Conservation (phyloP, 164 flowering plant genomes). For the Dillenia turbinata region DNA sequence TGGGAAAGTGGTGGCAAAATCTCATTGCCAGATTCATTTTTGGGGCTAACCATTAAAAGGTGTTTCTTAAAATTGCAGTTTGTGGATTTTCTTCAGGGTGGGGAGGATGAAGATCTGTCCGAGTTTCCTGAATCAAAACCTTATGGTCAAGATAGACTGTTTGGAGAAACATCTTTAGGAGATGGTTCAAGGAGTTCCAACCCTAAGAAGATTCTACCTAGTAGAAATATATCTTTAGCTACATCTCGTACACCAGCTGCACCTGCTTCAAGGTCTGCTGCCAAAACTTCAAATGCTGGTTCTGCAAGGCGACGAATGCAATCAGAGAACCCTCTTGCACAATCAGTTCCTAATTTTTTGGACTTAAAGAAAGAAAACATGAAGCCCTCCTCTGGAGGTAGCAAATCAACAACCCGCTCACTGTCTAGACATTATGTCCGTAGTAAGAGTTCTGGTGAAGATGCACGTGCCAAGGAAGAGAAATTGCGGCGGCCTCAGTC, state of each 20-base stretch:
- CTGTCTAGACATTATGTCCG: constrained; percentile 53
- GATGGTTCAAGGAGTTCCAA: constrained; percentile 51
- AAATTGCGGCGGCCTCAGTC: constrained; percentile 53
- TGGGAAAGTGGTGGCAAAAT: too few species aligned
- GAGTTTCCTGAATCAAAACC: constrained; percentile 37
- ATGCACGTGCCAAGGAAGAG: constrained; percentile 57
- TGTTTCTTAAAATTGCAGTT: constrained; percentile 38
- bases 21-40: constrained; percentile 1
- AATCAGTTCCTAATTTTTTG: constrained; percentile 92
- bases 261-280: constrained; percentile 48
- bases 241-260: constrained; percentile 54
- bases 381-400: constrained; percentile 57
- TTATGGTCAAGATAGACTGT: constrained; percentile 32
- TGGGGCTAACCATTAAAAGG: constrained; percentile 15
- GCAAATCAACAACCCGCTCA: constrained; percentile 48
- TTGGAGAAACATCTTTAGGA: constrained; percentile 29
- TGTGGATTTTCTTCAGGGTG: constrained; percentile 46
- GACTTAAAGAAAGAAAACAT: constrained; percentile 87
- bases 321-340: constrained; percentile 75
- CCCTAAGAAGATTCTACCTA: constrained; percentile 48
- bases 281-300: constrained; percentile 41
- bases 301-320: constrained; percentile 57
- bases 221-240: constrained; percentile 48
- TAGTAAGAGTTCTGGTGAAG: constrained; percentile 70
- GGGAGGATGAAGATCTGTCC: constrained; percentile 56